Evolutionary conservation across 306 rosid genomes (phyloP).

Genomic region (Cicer yamashitae): DNA sequence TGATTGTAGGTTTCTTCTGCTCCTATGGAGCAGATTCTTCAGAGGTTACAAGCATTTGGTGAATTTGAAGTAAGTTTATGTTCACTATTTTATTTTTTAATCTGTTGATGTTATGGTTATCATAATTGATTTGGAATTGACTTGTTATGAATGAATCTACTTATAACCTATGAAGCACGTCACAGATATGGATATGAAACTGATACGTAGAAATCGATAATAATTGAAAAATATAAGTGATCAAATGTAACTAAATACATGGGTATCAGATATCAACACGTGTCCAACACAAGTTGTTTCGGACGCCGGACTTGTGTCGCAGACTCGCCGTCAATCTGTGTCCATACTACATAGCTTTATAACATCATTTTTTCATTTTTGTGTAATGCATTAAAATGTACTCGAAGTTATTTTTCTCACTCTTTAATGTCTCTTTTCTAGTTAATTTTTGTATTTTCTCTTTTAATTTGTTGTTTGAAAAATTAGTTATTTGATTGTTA

Average conservation of each 20-base stretch:
- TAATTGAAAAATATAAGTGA: too few relatives aligned
- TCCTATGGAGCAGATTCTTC: constrained; percentile 92
- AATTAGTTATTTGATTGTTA: too few relatives aligned
- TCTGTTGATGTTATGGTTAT: constrained; percentile 8
- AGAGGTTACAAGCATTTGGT: constrained; percentile 80
- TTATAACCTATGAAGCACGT: background rate
- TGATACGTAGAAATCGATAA: too few relatives aligned
- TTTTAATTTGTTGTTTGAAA: constrained; percentile 27
- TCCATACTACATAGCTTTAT: background rate
- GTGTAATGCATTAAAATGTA: background rate
- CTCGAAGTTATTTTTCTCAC: background rate
- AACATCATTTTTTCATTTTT: constrained; percentile 11
- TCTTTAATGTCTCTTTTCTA: background rate
- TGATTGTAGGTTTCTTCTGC: constrained; percentile 72
- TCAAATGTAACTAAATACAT: too few relatives aligned
- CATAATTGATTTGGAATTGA: constrained; percentile 39
- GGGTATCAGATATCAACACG: too few relatives aligned
- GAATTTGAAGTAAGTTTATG: constrained; percentile 77
- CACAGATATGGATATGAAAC: too few relatives aligned
- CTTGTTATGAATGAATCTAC: constrained; percentile 10
- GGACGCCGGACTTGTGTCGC: too few relatives aligned
- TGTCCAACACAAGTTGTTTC: too few relatives aligned
- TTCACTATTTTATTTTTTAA: background rate
- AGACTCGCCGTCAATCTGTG: too few relatives aligned
- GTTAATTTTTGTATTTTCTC: constrained; percentile 1